These are phyloP conservation scores for Isoetes engelmannii DNA, from an alignment of 83 land plant species.

Conservation along the genomic window DNA sequence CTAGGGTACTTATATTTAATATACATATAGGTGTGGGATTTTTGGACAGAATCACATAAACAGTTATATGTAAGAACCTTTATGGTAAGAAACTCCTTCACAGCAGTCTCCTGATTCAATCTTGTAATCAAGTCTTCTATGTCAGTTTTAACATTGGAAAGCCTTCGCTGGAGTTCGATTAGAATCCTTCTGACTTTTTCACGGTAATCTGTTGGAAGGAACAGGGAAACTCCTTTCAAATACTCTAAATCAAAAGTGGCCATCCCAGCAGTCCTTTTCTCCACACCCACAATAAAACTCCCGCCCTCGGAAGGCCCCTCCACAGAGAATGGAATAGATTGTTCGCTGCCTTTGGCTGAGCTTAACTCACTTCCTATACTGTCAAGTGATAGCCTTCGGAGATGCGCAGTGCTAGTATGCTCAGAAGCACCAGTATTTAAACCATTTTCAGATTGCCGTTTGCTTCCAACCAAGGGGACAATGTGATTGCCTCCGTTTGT, in stretches of 20 bases:
- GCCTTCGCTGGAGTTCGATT: constrained; percentile 51
- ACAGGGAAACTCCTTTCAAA: constrained; percentile 41
- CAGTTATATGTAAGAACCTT: constrained; percentile 42
- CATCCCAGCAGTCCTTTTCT: constrained; percentile 17
- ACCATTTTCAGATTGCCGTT: no score
- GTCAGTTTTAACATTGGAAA: constrained; percentile 68
- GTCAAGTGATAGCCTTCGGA: constrained; percentile 57
- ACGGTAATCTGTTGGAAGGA: constrained; percentile 76
- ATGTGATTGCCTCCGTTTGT: not conserved
- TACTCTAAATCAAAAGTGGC: constrained; percentile 40
- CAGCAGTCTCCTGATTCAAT: constrained; percentile 82
- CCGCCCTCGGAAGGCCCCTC: constrained; percentile 30
- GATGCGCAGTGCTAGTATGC: constrained; percentile 33
- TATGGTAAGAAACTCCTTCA: constrained; percentile 73
- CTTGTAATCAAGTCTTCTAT: constrained; percentile 91
- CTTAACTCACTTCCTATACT: constrained; percentile 73
- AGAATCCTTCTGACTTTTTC: constrained; percentile 61
- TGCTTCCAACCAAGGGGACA: no score
- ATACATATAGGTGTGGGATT: not conserved
- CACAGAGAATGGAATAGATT: constrained; percentile 40
- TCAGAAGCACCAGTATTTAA: not conserved
- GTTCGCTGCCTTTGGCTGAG: constrained; percentile 67
- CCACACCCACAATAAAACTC: constrained; percentile 26
- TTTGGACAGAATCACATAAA: not conserved
- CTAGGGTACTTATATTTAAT: not conserved